These are phyloP conservation scores for Colletotrichum theobromicola DNA, from an alignment of 2,329 filamentous ascomycete species.

Conservation along the genomic window DNA sequence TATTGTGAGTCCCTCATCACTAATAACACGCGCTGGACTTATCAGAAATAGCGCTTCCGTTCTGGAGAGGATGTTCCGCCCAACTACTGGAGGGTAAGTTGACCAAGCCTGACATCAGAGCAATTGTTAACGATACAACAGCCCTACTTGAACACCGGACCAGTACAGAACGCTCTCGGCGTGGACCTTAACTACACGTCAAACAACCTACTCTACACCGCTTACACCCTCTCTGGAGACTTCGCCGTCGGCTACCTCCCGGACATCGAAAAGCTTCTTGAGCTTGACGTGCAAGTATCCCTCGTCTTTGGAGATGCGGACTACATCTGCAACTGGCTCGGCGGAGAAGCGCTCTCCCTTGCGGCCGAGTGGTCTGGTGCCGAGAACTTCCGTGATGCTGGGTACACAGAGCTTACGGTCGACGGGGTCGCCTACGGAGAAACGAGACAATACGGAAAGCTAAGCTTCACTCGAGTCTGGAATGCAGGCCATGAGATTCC, in stretches of 20 bases:
- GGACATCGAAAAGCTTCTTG: slow-evolving; percentile 43
- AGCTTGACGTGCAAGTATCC: slow-evolving; percentile 58
- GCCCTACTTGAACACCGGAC: slow-evolving; percentile 14
- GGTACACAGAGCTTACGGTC: slow-evolving; percentile 68
- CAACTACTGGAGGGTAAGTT: background rate
- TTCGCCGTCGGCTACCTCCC: slow-evolving; percentile 4
- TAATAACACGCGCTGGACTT: rapidly evolving
- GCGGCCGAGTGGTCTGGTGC: slow-evolving; percentile 66
- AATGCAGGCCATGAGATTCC: slow-evolving; percentile 52
- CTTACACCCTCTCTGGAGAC: background rate
- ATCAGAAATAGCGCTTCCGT: background rate
- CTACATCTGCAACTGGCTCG: slow-evolving; percentile 57
- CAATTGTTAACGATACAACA: background rate
- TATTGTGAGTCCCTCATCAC: background rate
- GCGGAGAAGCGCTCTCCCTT: slow-evolving; percentile 52
- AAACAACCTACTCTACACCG: slow-evolving; percentile 4
- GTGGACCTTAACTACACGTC: slow-evolving; percentile 61
- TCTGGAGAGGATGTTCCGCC: background rate
- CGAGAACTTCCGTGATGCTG: slow-evolving; percentile 61
- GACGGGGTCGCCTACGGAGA: slow-evolving; percentile 65
- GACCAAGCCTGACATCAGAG: background rate
- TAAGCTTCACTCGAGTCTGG: slow-evolving; percentile 62
- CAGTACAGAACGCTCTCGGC: slow-evolving; percentile 64
- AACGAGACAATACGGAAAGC: slow-evolving; percentile 70
- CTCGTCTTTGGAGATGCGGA: slow-evolving; percentile 63